A percentile compares a stretch with the other conserved stretches of the same genome.
These are phyloP conservation scores for Aspergillus mulundensis DNA, from an alignment of 495 filamentous ascomycete genomes.

Conservation along the genomic window DNA sequence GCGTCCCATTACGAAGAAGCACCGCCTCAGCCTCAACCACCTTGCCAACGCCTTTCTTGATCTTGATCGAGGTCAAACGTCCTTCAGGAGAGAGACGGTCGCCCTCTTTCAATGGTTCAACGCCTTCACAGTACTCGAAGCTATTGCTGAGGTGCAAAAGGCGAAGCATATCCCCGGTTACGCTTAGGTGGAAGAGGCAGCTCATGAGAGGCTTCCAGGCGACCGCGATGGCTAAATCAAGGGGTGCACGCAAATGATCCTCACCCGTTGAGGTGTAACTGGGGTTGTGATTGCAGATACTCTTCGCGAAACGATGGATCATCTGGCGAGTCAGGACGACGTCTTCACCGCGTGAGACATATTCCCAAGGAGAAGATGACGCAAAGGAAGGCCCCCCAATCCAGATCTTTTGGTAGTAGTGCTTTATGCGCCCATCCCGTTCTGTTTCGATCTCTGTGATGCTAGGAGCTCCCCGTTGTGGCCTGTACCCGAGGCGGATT, in stretches of 20 bases:
- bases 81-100: not conserved
- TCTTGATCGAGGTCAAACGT: not conserved
- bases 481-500: too few species aligned
- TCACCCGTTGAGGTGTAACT: constrained; percentile 59
- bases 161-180: constrained; percentile 90
- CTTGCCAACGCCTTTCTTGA: not conserved
- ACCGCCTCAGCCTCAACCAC: not conserved
- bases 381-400: too few species aligned
- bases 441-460: too few species aligned
- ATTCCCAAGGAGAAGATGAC: too few species aligned
- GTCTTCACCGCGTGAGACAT: too few species aligned
- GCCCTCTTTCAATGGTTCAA: not conserved
- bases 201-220: constrained; percentile 99
- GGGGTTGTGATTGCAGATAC: not conserved
- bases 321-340: not conserved
- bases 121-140: not conserved
- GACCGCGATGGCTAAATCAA: constrained; percentile 98
- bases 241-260: constrained; percentile 70
- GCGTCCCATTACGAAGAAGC: not conserved
- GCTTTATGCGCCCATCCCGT: too few species aligned
- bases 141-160: constrained; percentile 87
- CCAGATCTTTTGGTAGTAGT: too few species aligned
- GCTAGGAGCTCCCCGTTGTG: too few species aligned
- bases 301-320: not conserved
- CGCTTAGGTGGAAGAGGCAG: constrained; percentile 89